These are phyloP conservation scores for Fraxinus greggii DNA, from an alignment of 305 asterid genomes.

Conservation along the genomic window DNA sequence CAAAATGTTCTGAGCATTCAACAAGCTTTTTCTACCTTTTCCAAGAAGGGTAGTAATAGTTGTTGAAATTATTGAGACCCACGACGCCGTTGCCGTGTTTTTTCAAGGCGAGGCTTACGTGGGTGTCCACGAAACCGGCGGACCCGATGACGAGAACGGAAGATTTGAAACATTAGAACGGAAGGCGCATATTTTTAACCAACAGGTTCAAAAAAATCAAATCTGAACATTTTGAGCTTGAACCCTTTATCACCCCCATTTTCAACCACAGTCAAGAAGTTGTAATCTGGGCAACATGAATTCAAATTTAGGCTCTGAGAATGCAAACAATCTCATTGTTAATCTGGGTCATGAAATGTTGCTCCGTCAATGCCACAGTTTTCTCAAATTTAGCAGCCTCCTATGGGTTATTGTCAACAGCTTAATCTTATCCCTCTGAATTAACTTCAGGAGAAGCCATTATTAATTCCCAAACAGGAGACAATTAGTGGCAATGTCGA, in stretches of 20 bases:
- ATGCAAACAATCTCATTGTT: slow-evolving; percentile 21
- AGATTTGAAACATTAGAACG: slow-evolving; percentile 20
- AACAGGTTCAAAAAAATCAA: slow-evolving; percentile 26
- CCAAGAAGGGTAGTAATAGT: slow-evolving; percentile 7
- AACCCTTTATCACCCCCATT: slow-evolving; percentile 17
- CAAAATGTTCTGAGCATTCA: neutral
- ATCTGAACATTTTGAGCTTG: slow-evolving; percentile 16
- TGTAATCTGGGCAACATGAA: slow-evolving; percentile 29
- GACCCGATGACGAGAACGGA: slow-evolving; percentile 4
- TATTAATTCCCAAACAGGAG: slow-evolving; percentile 43
- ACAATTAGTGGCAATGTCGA: slow-evolving; percentile 19
- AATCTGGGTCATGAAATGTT: slow-evolving; percentile 29
- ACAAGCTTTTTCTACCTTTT: neutral
- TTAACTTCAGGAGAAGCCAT: slow-evolving; percentile 29
- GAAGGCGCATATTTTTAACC: slow-evolving; percentile 25
- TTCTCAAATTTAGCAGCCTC: slow-evolving; percentile 26
- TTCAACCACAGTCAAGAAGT: slow-evolving; percentile 33
- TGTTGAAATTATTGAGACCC: slow-evolving; percentile 11
- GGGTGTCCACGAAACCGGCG: slow-evolving; percentile 5
- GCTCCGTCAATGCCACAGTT: slow-evolving; percentile 25
- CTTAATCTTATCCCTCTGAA: slow-evolving; percentile 20
- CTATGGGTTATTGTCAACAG: slow-evolving; percentile 25
- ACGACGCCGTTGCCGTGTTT: slow-evolving; percentile 7
- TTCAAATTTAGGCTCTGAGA: slow-evolving; percentile 24
- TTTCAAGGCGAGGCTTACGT: slow-evolving; percentile 8